Percentiles rank a stretch among this genome's conserved stretches.
phyloP scores from a whole-genome alignment of 345 rosid species.

The Rhizophora mangle region DNA sequence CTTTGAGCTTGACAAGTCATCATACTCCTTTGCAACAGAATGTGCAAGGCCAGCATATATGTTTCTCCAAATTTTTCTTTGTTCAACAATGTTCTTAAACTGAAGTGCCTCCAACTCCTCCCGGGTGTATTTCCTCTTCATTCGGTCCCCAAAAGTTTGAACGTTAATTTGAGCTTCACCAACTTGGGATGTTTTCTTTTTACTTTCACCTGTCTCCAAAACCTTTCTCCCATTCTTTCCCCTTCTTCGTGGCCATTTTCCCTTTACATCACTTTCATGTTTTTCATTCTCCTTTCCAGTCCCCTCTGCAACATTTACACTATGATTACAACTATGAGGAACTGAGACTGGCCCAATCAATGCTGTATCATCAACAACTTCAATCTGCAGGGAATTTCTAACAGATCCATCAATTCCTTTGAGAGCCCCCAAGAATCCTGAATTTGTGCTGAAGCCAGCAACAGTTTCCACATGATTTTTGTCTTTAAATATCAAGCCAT shows the following conservation, averaged over 20 bases:
- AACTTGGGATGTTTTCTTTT: conserved; percentile 19
- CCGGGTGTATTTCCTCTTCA: conserved; percentile 45
- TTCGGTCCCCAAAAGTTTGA: conserved; percentile 9
- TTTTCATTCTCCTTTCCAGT: conserved; percentile 29
- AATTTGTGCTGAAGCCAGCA: conserved; percentile 7
- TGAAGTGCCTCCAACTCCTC: conserved; percentile 70
- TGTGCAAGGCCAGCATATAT: conserved; percentile 50
- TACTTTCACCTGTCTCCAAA: conserved; percentile 18
- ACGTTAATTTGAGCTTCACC: conserved; percentile 17
- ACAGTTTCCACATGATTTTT: conserved; percentile 17
- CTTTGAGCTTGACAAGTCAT: conserved; percentile 42
- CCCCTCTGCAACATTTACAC: conserved; percentile 30
- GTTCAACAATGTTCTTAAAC: conserved; percentile 52
- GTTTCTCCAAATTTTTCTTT: conserved; percentile 59
- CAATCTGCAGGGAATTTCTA: conserved; percentile 48
- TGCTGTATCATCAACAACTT: conserved; percentile 74
- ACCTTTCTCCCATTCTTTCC: conserved; percentile 30
- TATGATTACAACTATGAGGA: conserved; percentile 29
- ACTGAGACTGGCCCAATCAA: conserved; percentile 46
- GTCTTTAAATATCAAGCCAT: conserved; percentile 38
- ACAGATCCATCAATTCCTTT: conserved; percentile 27
- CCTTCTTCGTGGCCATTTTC: conserved; percentile 36
- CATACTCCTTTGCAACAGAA: conserved; percentile 49
- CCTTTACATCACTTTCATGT: conserved; percentile 37
- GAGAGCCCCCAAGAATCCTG: conserved; percentile 18